Conservation (phyloP, 2,329 filamentous ascomycete species). For the Didymella sp. region DNA sequence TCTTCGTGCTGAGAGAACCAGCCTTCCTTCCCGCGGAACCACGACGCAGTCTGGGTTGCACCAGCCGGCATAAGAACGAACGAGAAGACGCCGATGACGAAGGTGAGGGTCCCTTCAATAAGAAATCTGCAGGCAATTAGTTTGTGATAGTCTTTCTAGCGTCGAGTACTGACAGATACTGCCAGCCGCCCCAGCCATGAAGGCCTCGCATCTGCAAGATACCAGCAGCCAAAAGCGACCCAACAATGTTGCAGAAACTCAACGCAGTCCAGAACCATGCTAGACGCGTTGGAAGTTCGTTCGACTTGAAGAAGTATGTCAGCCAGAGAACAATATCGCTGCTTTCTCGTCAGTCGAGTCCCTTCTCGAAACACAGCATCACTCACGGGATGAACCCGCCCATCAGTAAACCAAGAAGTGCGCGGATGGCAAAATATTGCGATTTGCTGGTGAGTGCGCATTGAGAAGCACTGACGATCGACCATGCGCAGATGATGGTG, state of each 20-base stretch:
- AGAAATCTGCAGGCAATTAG: slow-evolving; percentile 48
- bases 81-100: slow-evolving; percentile 60
- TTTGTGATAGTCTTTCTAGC: slow-evolving; percentile 48
- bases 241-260: slow-evolving; percentile 47
- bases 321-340: slow-evolving; percentile 51
- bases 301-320: slow-evolving; percentile 52
- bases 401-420: slow-evolving; percentile 52
- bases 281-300: slow-evolving; percentile 53
- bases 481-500: slow-evolving; percentile 47
- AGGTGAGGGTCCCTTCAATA: slow-evolving; percentile 63
- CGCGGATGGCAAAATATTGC: slow-evolving; percentile 50
- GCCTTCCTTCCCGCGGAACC: slow-evolving; percentile 64
- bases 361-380: too few relatives aligned
- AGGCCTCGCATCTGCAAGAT: slow-evolving; percentile 54
- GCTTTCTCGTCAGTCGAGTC: slow-evolving; percentile 41
- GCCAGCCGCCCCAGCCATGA: slow-evolving; percentile 54
- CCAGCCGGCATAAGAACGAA: slow-evolving; percentile 63
- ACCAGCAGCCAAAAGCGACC: slow-evolving; percentile 50
- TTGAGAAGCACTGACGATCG: slow-evolving; percentile 48
- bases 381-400: slow-evolving; percentile 39
- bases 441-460: slow-evolving; percentile 43
- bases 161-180: slow-evolving; percentile 27
- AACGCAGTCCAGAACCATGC: slow-evolving; percentile 54
- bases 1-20: slow-evolving; percentile 69
- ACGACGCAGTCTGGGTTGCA: slow-evolving; percentile 59